A percentile compares a stretch with the other conserved stretches of the same genome.
Evolutionary conservation across 2,329 filamentous ascomycete genomes (phyloP).

Genomic region (Trichoderma sp.): DNA sequence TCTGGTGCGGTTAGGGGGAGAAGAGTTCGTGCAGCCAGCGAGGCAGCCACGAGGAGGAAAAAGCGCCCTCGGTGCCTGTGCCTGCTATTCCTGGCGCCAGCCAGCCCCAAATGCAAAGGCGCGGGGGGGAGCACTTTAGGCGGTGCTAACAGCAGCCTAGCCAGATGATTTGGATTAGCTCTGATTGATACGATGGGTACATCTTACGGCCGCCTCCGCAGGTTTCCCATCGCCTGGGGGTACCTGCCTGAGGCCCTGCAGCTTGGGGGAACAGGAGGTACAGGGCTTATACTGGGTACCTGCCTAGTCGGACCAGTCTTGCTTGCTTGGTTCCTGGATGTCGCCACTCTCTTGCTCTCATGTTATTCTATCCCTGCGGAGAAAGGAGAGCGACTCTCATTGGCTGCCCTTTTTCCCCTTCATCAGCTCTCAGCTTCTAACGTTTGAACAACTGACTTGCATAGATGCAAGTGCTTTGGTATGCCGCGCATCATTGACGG

Average conservation of each 20-base stretch:
- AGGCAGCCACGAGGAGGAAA: slow-evolving; percentile 8
- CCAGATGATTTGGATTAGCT: slow-evolving; percentile 2
- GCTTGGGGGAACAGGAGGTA: background rate
- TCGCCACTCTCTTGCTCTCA: slow-evolving; percentile 4
- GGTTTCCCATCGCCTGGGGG: slow-evolving; percentile 1
- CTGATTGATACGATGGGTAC: background rate
- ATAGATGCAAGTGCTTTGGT: background rate
- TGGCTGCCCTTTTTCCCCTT: background rate
- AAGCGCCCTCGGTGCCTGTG: slow-evolving; percentile 15
- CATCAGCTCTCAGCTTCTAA: background rate
- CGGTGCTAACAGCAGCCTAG: slow-evolving; percentile 11
- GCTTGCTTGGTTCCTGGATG: slow-evolving; percentile 21
- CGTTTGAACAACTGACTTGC: background rate
- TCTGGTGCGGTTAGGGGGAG: slow-evolving; percentile 21
- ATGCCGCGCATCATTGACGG: background rate
- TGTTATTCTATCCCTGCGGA: slow-evolving; percentile 1
- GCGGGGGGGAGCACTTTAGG: slow-evolving; percentile 16
- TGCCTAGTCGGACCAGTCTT: slow-evolving; percentile 18
- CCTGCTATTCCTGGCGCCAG: slow-evolving; percentile 6
- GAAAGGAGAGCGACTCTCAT: background rate
- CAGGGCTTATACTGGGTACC: slow-evolving; percentile 7
- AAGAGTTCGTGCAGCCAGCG: slow-evolving; percentile 15
- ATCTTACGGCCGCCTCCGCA: background rate
- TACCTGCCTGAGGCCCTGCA: slow-evolving; percentile 3
- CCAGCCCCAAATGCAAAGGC: slow-evolving; percentile 6